Conservation (phyloP, 1,284 basidiomycete species). For the Porogramme epimiltina region DNA sequence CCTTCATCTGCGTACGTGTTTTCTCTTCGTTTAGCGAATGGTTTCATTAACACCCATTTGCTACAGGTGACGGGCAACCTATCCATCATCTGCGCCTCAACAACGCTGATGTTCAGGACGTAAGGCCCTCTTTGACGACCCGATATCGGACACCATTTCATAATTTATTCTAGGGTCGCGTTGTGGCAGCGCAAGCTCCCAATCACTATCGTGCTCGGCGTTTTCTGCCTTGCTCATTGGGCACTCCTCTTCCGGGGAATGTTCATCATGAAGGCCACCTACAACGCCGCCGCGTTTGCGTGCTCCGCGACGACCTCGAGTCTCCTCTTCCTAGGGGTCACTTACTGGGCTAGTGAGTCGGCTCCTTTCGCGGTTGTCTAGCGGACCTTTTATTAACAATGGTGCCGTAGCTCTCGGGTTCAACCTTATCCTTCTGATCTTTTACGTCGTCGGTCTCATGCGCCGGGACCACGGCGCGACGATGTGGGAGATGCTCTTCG, state of each 20-base stretch:
- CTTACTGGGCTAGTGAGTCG: conserved; percentile 68
- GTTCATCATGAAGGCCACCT: conserved; percentile 62
- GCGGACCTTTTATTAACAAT: not conserved
- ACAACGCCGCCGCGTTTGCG: conserved; percentile 38
- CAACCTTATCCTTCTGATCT: conserved; percentile 58
- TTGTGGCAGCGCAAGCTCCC: conserved; percentile 63
- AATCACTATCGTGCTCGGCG: conserved; percentile 50
- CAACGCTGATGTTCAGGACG: conserved; percentile 72
- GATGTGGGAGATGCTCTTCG: conserved; percentile 66
- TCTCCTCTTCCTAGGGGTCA: conserved; percentile 57
- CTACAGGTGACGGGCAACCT: conserved; percentile 64
- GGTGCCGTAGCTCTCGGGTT: conserved; percentile 60
- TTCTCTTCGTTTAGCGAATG: not conserved
- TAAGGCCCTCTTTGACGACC: conserved; percentile 29
- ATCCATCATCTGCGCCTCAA: conserved; percentile 64
- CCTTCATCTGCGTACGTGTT: conserved; percentile 61
- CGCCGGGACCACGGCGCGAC: conserved; percentile 53
- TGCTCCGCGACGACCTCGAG: conserved; percentile 47
- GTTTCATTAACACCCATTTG: not conserved
- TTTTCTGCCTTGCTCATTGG: conserved; percentile 66
- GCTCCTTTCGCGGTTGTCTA: not conserved
- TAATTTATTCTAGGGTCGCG: conserved; percentile 65
- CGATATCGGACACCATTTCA: conserved; percentile 1
- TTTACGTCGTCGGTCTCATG: conserved; percentile 52
- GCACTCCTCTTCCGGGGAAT: conserved; percentile 66